Evolutionary conservation across 768 basidiomycete species (phyloP), one percentile per base, ranked within the genome.

Genomic region (Phanerodontia chrysosporium): DNA sequence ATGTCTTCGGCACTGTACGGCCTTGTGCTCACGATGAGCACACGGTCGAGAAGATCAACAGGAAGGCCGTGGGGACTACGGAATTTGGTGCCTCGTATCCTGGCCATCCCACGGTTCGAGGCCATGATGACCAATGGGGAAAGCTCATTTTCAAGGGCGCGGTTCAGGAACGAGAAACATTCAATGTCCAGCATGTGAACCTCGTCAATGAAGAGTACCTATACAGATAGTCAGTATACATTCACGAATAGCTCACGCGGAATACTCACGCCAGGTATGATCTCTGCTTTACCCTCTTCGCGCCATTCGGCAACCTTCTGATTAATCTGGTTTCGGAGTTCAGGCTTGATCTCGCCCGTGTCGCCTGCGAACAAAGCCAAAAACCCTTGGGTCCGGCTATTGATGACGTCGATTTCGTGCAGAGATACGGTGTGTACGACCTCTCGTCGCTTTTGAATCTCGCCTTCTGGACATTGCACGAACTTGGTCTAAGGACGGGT

Each of bases 121-220:
- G 96, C 96, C 96, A 99, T 98, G 67, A 99, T 94, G 36, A 99
- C 96, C 55, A 98, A 77, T 1, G 96, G 96, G 1, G 96, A 87
- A 0, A 98, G 80, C 62, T 96, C 95, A 60, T 87, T 87, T 71
- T 99, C 96, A 49, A 99, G 79, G 1, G 96, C 96, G 32, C 96
- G 86, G 72, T 99, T 99, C 60, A 99, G 79, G 82, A 95, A 99
- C 7, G 95, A 97, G 79, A 98, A 98, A 70, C 96, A 98, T 72
- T 98, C 96, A 62, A 99, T 98, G 72, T 99, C 96, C 64, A 99
- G 86, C 96, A 99, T 99, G 79, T 98, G 96, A 13, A 98, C 96
- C 75, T 98, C 96, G 74, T 98, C 96, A 66, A 98, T 97, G 78
- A 98, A 98, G 13, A 97, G 79, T n/a, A 97, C 92, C 92, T 95